Conservation (phyloP, 495 filamentous ascomycete genomes). For the Neurospora sp. region DNA sequence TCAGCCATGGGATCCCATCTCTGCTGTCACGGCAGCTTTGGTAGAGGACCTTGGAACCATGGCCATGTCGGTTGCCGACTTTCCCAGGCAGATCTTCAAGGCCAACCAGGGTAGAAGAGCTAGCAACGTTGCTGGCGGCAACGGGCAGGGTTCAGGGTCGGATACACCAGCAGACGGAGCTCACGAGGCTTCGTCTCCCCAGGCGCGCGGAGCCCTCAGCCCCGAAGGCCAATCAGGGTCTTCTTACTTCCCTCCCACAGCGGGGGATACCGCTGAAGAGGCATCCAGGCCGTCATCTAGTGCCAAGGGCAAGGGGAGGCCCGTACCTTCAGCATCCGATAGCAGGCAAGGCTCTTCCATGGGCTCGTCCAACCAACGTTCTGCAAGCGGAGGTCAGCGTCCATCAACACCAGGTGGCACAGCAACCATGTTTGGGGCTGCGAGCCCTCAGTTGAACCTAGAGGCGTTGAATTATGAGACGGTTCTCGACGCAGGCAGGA, state of each 20-base stretch:
- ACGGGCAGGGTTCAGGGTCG: not conserved
- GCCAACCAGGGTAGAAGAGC: constrained; percentile 3
- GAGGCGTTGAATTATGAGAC: constrained; percentile 37
- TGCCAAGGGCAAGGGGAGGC: not conserved
- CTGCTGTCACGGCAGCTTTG: constrained; percentile 61
- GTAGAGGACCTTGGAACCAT: constrained; percentile 66
- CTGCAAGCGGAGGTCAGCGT: not conserved
- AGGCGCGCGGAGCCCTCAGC: not conserved
- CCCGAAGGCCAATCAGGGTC: not conserved
- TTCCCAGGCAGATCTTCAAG: constrained; percentile 62
- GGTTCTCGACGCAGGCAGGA: constrained; percentile 50
- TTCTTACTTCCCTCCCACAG: not conserved
- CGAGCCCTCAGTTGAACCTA: not conserved
- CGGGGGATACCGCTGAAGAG: not conserved
- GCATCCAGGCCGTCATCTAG: not conserved
- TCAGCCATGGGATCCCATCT: constrained; percentile 62
- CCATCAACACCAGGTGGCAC: not conserved
- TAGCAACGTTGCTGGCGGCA: not conserved
- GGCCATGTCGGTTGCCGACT: constrained; percentile 71
- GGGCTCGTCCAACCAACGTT: not conserved
- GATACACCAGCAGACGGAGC: constrained; percentile 6
- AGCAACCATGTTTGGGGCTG: not conserved
- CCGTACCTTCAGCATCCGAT: not conserved
- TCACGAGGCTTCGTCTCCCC: not conserved
- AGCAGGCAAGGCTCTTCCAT: not conserved